Base-by-base conservation (phyloP, 441 rosid genomes). In the Theobroma grandiflorum region DNA sequence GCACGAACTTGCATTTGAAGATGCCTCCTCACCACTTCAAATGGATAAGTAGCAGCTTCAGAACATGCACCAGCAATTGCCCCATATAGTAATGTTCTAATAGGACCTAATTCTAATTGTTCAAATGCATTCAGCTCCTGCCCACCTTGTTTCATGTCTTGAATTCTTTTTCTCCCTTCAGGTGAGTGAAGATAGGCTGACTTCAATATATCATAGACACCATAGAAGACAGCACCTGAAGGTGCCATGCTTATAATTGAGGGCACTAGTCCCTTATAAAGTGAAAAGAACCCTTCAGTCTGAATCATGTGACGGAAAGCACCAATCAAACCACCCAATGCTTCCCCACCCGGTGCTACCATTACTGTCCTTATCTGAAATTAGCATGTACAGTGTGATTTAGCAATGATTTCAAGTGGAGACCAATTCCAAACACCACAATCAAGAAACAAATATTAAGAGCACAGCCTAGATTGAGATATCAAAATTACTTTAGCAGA, bases 311-410 rank as follows among this genome's bases (percentile, higher is more conserved):
- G 94, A 68, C 85, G 86, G 72, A 94, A 95, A 67, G 93, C 88
- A 74, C 97, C 97, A 59, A 92, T 83, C 37, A 94, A 84, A 70
- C 99, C 98, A 78, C 98, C 98, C 82, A 92, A 83, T 33, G 93
- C 95, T 82, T 94, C 99, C 67, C 99, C 99, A 63, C 99, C 99
- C 0, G 96, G 96, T 50, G 98, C 99, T 37, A 95, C 87, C 93
- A 95, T 91, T 79, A 88, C 91, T 8, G 97, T 94, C 85, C 99
- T 86, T 83, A 91, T 88, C 99, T 95, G 85, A 80, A 86, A 76
- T 64, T 77, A 45, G 35, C 57, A 80, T 77, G 31, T 42, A 47
- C 12, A 15, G 22, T 4, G 40, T 55, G 68, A 20, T 20, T 40
- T 11, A 74, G 14, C 6, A 3, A 55, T 72, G 8, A 45, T 74